Conservation (phyloP, 1,284 basidiomycete species). For the Heterobasidion annosum region DNA sequence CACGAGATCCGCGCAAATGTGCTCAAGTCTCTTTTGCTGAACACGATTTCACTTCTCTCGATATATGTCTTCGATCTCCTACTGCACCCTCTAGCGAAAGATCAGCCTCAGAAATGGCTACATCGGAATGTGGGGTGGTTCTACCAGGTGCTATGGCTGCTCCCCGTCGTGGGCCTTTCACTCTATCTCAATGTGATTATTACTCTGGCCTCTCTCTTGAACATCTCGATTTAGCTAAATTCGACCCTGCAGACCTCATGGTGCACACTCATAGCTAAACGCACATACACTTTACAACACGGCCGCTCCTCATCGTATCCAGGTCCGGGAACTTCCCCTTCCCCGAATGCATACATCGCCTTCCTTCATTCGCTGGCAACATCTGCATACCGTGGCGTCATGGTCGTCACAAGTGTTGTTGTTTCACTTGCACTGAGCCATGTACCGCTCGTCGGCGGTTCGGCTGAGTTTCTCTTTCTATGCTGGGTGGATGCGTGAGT, state of each 20-base stretch:
- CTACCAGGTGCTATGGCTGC: constrained; percentile 67
- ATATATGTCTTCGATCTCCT: constrained; percentile 67
- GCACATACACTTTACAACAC: constrained; percentile 57
- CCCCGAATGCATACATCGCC: constrained; percentile 52
- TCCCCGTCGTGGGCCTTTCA: constrained; percentile 62
- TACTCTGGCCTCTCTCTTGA: not conserved
- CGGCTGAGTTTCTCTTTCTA: constrained; percentile 58
- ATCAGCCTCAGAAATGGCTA: constrained; percentile 50
- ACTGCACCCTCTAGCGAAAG: constrained; percentile 58
- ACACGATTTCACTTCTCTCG: constrained; percentile 56
- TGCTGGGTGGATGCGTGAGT: constrained; percentile 82
- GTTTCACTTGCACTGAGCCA: constrained; percentile 56
- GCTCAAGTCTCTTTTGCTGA: constrained; percentile 65
- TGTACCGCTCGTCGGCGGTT: constrained; percentile 55
- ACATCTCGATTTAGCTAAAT: not conserved
- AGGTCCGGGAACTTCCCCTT: constrained; percentile 27
- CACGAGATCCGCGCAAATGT: constrained; percentile 63
- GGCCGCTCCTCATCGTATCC: constrained; percentile 37
- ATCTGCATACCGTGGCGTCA: constrained; percentile 69
- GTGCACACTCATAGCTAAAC: constrained; percentile 64
- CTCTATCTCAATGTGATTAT: constrained; percentile 68
- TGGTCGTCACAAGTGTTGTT: constrained; percentile 69
- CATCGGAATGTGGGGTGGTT: constrained; percentile 66
- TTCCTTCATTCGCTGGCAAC: constrained; percentile 66
- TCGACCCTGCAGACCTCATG: constrained; percentile 47